Conservation (phyloP, 306 rosid genomes). For the Quercus mongolica region DNA sequence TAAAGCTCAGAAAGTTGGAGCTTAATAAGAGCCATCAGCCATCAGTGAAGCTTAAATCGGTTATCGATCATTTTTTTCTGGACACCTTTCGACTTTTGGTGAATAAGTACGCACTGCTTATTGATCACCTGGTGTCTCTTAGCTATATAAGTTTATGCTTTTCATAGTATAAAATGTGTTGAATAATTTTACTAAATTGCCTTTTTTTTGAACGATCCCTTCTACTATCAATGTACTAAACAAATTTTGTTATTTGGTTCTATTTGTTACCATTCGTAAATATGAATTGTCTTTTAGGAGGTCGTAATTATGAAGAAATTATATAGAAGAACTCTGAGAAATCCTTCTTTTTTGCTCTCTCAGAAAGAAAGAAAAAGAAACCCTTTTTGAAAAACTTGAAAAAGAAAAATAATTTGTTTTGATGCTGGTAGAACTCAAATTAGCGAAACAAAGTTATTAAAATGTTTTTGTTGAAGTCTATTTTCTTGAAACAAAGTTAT, state of each 20-base stretch:
- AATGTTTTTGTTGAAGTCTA: no score
- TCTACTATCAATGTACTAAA: background rate
- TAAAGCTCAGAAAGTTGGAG: conserved; percentile 52
- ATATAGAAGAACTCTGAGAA: no score
- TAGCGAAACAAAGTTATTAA: no score
- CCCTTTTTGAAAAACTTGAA: no score
- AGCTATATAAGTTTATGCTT: background rate
- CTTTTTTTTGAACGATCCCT: background rate
- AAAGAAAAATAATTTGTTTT: no score
- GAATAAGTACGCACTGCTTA: background rate
- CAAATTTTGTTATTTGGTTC: background rate
- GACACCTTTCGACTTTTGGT: background rate
- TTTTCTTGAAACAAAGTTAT: no score
- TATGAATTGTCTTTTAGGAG: no score
- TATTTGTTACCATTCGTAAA: background rate
- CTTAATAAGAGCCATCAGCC: conserved; percentile 10
- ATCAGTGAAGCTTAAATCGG: background rate
- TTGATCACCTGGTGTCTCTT: background rate
- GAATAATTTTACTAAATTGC: background rate
- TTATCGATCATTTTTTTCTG: conserved; percentile 17
- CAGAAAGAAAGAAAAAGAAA: no score
- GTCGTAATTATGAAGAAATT: no score
- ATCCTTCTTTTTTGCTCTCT: no score
- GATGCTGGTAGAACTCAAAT: no score
- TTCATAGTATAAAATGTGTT: background rate